Evolutionary conservation across 805 yeast genomes (phyloP), one percentile per base, ranked within the genome.

Genomic region (Candida insectalens): DNA sequence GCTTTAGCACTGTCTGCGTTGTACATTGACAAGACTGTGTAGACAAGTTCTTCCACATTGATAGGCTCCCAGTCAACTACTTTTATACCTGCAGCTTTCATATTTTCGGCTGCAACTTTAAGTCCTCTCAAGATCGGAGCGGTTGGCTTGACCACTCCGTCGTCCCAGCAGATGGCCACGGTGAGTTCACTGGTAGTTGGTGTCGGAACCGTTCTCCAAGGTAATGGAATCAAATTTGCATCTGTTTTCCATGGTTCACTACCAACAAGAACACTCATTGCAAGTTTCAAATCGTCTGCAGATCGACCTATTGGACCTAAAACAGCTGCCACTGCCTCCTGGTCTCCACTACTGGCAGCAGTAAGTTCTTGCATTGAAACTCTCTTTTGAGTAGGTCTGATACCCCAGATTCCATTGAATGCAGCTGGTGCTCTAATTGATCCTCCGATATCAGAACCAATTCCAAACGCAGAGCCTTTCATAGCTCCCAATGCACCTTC

Each of bases 1-100:
- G 59, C 67, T 36, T 57, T 51, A 45, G 74, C 77, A 20, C 82
- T 83, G 51, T 82, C 88, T 32, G 71, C 67, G 19, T 64, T 65
- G 54, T 77, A 82, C 54, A 74, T 43, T 13, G 35, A 51, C 37
- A 62, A 56, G 29, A 69, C 78, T 25, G 78, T 65, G 6, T 72
- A 71, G 35, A 69, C 65, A n/a, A 75, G 72, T 39, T 69, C 62
- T 29, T 67, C 54, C 6, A 77, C 71, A 29, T 63, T 65, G 49
- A 28, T 72, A 5, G 76, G 67, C 30, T 63, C 57, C 64, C 74
- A 74, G 26, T 63, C 67, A 15, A 72, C 61, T 23, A 74, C 64
- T 16, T 63, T 65, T 14, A 57, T 74, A 20, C 81, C 80, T 1
- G 81, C 77, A 1, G 59, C 65, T 37, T 57, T 53, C 42, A 82